Evolutionary conservation across 2,329 filamentous ascomycete species (phyloP).

Genomic region (Penicillium psychrosexuale): DNA sequence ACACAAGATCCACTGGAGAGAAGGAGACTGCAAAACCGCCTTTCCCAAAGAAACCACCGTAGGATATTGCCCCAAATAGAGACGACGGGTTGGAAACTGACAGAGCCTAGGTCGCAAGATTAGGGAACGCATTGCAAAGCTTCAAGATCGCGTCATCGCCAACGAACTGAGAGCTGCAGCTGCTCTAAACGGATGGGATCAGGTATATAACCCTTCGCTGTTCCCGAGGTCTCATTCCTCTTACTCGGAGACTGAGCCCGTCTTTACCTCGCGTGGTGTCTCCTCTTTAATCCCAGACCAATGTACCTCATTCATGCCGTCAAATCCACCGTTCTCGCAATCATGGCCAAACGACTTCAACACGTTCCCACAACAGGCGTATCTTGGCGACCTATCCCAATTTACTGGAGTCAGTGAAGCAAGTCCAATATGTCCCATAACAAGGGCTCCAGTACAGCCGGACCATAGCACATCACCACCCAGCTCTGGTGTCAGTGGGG

Average conservation of each 20-base stretch:
- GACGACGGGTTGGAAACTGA: not conserved
- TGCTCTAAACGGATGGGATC: conserved; percentile 29
- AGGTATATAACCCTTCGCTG: conserved; percentile 15
- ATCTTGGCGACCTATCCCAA: not conserved
- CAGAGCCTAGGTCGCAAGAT: conserved; percentile 29
- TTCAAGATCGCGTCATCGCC: conserved; percentile 36
- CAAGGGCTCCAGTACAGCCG: not conserved
- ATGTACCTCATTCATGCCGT: conserved; percentile 2
- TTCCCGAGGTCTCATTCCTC: conserved; percentile 3
- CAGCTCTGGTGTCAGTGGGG: not conserved
- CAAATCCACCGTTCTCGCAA: not conserved
- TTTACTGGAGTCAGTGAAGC: not conserved
- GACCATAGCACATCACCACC: not conserved
- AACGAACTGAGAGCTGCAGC: conserved; percentile 33
- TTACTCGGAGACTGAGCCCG: conserved; percentile 7
- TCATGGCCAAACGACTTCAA: conserved; percentile 6
- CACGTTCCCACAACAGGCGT: not conserved
- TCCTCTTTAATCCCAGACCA: conserved; percentile 4
- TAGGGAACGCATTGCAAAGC: conserved; percentile 34
- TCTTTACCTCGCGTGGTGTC: not conserved
- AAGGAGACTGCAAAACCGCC: conserved; percentile 31
- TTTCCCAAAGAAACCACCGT: conserved; percentile 37
- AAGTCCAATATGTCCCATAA: not conserved
- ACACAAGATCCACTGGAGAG: conserved; percentile 33
- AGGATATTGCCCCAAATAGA: not conserved